Conservation (phyloP, 768 basidiomycete genomes). For the Leccinum imitatum region DNA sequence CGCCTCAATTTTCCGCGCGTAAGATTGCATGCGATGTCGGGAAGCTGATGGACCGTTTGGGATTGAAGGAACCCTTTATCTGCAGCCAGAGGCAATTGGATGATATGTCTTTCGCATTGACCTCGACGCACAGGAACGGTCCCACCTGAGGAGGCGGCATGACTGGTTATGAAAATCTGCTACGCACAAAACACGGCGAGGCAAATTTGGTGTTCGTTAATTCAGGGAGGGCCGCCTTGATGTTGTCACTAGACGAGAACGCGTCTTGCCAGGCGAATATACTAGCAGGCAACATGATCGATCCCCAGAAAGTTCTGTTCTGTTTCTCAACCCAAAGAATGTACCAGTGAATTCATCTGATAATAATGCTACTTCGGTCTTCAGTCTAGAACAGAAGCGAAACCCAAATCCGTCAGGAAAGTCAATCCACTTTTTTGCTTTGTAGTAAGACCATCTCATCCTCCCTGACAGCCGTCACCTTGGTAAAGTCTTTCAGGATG, state of each 20-base stretch:
- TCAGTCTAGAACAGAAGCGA: neutral
- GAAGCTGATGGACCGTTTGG: neutral
- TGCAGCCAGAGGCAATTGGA: neutral
- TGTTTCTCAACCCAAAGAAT: neutral
- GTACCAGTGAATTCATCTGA: conserved; percentile 1
- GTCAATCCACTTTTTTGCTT: conserved; percentile 16
- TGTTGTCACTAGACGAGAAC: neutral
- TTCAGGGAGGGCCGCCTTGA: no score
- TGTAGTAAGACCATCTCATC: conserved; percentile 44
- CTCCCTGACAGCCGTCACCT: conserved; percentile 56
- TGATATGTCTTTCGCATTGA: neutral
- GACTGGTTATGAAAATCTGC: neutral
- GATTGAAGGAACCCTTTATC: neutral
- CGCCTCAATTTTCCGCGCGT: neutral
- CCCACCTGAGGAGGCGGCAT: neutral
- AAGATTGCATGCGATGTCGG: neutral
- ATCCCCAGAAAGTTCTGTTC: neutral
- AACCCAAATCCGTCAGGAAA: neutral
- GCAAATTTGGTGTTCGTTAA: no score
- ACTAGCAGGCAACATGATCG: neutral
- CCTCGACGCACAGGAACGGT: neutral
- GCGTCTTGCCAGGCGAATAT: neutral
- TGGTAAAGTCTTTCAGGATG: conserved; percentile 67
- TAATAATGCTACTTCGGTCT: neutral
- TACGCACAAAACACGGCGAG: neutral